A percentile compares a stretch with the other conserved stretches of the same genome.
Evolutionary conservation across 306 rosid species (phyloP).

Genomic region (Lablab purpureus): DNA sequence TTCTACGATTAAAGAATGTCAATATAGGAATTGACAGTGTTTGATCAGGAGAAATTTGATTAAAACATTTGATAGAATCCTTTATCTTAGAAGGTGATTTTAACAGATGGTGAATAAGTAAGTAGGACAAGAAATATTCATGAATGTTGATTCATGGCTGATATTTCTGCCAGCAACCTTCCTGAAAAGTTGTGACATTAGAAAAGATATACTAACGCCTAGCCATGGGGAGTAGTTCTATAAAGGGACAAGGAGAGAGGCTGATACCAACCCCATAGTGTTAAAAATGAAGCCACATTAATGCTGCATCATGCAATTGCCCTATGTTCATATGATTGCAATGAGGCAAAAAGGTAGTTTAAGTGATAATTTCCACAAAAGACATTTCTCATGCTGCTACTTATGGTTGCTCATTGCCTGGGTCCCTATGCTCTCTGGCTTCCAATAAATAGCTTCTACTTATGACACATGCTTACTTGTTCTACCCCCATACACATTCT

Average conservation of each 20-base stretch:
- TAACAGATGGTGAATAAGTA: too few relatives aligned
- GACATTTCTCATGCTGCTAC: constrained; percentile 37
- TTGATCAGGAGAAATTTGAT: too few relatives aligned
- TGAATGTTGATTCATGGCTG: not conserved
- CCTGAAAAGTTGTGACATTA: not conserved
- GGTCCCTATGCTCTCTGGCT: constrained; percentile 45
- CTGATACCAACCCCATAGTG: constrained; percentile 3
- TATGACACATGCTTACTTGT: constrained; percentile 6
- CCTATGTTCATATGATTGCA: constrained; percentile 43
- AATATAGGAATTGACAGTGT: too few relatives aligned
- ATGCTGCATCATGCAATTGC: constrained; percentile 27
- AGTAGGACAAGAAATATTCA: too few relatives aligned
- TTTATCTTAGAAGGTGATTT: too few relatives aligned
- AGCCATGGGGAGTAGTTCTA: not conserved
- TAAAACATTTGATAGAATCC: too few relatives aligned
- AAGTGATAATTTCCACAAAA: constrained; percentile 30
- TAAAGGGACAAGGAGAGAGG: constrained; percentile 15
- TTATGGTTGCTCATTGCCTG: constrained; percentile 37
- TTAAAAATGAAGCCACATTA: not conserved
- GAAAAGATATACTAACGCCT: not conserved
- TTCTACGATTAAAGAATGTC: too few relatives aligned
- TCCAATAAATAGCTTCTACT: constrained; percentile 29
- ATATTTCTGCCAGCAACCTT: not conserved
- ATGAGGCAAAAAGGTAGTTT: constrained; percentile 36
- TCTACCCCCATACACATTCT: not conserved